Evolutionary conservation across 208 protist genomes (phyloP), one percentile per base, ranked within the genome.

Genomic region (Porcisia hertigi): DNA sequence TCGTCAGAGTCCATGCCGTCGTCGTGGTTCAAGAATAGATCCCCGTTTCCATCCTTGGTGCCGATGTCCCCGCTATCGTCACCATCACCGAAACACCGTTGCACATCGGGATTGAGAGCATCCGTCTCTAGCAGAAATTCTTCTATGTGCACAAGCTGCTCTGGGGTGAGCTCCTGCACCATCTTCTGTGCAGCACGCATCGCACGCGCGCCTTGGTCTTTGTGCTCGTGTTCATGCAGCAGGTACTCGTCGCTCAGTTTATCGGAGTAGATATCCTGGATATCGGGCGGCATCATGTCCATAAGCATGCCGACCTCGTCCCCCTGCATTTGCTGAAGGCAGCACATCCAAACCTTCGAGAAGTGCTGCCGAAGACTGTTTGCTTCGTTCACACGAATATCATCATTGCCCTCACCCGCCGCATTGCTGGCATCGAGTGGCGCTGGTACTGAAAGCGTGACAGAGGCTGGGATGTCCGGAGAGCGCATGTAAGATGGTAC

Each of bases 1-100:
- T 96, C 90, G 36, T 94, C 92, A 6, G 81, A 57, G 8, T 81
- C 71, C 75, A 96, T 87, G 41, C 71, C 87, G 0, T 92, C 85
- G 45, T 94, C 92, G 41, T 87, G 81, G 70, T 91, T 80, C 18
- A 87, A 47, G 69, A 93, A 93, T 7, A 89, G 34, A n/a, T 79
- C 60, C 18, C 83, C 81, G 14, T 81, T 83, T 2, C 83, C 81
- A 8, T 72, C 79, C 0, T 62, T 71, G 25, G 49, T 36, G 16
- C 2, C 62, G 25, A 73, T 66, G 20, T 54, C 55, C 39, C 39
- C 58, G 14, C 4, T 62, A 16, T 71, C 43, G 39, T 65, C 77
- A 49, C 39, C 67, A 47, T 47, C 64, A 20, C n/a, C n/a, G 16
- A 25, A 16, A 41, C 5, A 57, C 16, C 23, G 72, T 16, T 57